Percentiles rank a stretch among this genome's conserved stretches.
These are phyloP conservation scores for Apiotrichum porosum DNA, from an alignment of 1,284 basidiomycete species.

Conservation along the genomic window DNA sequence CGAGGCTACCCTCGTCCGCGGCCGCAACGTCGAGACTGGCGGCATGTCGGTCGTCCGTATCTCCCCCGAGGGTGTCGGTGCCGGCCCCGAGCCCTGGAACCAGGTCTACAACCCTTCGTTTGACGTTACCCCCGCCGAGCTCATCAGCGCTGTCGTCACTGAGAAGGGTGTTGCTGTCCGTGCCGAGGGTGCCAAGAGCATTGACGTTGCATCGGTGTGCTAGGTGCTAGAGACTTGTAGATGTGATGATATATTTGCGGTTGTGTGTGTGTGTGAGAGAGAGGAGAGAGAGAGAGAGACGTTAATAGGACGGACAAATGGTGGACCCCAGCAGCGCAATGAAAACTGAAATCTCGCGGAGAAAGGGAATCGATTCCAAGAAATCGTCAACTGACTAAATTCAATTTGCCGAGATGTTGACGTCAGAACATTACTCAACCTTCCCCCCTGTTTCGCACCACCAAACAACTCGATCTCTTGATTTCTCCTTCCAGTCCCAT, in stretches of 20 bases:
- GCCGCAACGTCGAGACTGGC: conserved; percentile 50
- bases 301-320: neutral
- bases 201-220: conserved; percentile 42
- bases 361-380: too few species aligned
- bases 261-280: neutral
- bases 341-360: too few species aligned
- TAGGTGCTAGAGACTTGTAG: too few species aligned
- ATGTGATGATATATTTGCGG: neutral
- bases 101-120: conserved; percentile 84
- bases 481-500: neutral
- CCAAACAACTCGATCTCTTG: neutral
- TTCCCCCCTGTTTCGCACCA: neutral
- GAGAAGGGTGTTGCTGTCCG: conserved; percentile 76
- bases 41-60: conserved; percentile 45
- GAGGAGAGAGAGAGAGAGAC: neutral
- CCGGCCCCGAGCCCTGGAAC: conserved; percentile 42
- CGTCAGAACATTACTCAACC: too few species aligned
- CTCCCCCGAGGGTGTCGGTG: conserved; percentile 47
- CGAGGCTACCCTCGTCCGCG: conserved; percentile 81
- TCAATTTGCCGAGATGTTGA: neutral
- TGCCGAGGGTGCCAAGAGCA: conserved; percentile 39
- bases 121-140: conserved; percentile 83
- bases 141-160: conserved; percentile 65
- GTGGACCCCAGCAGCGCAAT: neutral
- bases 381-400: too few species aligned